Percentiles rank a stretch among this genome's conserved stretches.
These are phyloP conservation scores for Geranium brycei DNA, from an alignment of 345 rosid species.

Conservation along the genomic window DNA sequence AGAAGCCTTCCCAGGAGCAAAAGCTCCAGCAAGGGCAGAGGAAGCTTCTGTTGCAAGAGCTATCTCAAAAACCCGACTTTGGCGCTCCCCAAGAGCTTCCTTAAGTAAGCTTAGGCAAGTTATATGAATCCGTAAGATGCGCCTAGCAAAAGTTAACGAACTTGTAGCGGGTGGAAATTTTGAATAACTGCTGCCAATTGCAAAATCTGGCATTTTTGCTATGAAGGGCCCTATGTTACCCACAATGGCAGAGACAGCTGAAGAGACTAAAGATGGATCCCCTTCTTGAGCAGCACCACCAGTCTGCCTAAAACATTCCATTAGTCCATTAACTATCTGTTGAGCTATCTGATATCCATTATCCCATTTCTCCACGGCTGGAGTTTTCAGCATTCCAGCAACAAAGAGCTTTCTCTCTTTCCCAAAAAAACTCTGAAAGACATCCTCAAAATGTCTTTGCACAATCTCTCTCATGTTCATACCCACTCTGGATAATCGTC, in stretches of 20 bases:
- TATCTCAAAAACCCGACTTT: conserved; percentile 84
- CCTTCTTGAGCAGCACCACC: conserved; percentile 99
- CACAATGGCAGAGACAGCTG: conserved; percentile 82
- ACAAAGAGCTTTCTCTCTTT: conserved; percentile 55
- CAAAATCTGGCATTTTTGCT: conserved; percentile 64
- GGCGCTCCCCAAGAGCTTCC: conserved; percentile 98
- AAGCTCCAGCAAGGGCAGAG: conserved; percentile 52
- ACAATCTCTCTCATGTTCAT: conserved; percentile 71
- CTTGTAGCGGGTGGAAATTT: conserved; percentile 34
- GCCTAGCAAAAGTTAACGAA: conserved; percentile 45
- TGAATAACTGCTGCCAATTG: conserved; percentile 30
- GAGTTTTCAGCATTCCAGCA: conserved; percentile 38
- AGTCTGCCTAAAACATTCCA: conserved; percentile 79
- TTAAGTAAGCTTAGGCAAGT: conserved; percentile 67
- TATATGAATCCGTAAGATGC: conserved; percentile 67
- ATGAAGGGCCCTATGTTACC: conserved; percentile 51
- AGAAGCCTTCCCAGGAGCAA: conserved; percentile 64
- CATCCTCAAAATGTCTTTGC: conserved; percentile 59
- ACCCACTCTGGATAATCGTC: conserved; percentile 65
- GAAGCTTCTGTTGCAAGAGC: conserved; percentile 93
- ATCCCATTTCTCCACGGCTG: conserved; percentile 47
- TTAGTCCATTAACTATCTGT: conserved; percentile 53
- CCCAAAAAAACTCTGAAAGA: conserved; percentile 35
- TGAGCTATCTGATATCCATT: conserved; percentile 75
- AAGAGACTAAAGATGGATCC: conserved; percentile 86